Evolutionary conservation across 2,329 filamentous ascomycete species (phyloP).

Genomic region (Pestalotiopsis sp.): DNA sequence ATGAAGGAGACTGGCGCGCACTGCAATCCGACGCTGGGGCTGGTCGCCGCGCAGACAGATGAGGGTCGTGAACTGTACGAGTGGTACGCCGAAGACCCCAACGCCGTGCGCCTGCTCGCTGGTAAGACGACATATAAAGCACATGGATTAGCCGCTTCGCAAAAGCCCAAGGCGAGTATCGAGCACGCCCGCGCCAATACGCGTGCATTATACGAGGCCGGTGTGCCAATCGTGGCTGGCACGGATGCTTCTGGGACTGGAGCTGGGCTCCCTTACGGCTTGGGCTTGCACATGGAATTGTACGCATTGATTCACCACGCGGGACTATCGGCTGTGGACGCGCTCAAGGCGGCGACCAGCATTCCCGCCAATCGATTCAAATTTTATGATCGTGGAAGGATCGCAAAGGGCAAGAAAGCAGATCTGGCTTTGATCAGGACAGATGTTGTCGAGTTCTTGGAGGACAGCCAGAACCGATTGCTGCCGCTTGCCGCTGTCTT

Average conservation of each 20-base stretch:
- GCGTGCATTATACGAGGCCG: neutral
- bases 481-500: neutral
- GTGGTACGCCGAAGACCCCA: neutral
- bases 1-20: neutral
- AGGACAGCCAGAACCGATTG: neutral
- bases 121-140: neutral
- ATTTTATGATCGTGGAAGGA: neutral
- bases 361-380: neutral
- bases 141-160: neutral
- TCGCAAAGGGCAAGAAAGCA: neutral
- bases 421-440: neutral
- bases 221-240: neutral
- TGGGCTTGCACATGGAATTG: neutral
- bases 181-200: neutral
- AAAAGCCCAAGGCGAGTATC: neutral
- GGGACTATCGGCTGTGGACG: neutral
- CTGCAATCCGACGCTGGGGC: slow-evolving; percentile 14
- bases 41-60: neutral
- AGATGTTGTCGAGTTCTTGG: neutral
- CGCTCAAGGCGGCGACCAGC: neutral
- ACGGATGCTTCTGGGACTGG: neutral
- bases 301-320: neutral
- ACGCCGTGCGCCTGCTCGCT: neutral
- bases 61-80: neutral
- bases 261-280: neutral